Base-by-base conservation (phyloP, 1,139 yeast genomes). In the Sugiyamaella neomexicana region DNA sequence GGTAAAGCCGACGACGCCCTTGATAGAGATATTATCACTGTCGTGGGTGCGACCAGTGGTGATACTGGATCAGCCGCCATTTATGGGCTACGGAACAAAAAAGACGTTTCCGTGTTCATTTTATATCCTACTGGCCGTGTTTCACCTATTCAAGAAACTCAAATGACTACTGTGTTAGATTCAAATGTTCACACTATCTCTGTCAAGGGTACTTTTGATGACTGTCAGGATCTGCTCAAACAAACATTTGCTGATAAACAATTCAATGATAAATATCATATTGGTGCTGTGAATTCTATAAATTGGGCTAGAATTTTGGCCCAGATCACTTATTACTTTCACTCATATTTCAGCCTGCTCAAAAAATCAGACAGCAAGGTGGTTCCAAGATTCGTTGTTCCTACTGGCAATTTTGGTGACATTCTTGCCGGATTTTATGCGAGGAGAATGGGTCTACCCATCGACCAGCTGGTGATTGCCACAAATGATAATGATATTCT, bases 31-130 rank as follows among this genome's bases (percentile, higher is more conserved):
- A 81, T 82, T 59, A 79, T 93, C 65, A 93, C 99, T 39, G 99
- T 93, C 61, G 97, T 93, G 57, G 99, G 99, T 65, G 99, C 99
- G 44, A 93, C 99, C 27, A 88, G 96, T 53, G 99, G 99, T 66
- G 99, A 93, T 69, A 93, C 99, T 46, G 99, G 99, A 52, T 88
- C 97, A 48, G 99, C 99, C 52, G 99, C 99, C 59, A 93, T 93
- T 62, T 93, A 93, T 74, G 99, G 99, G 55, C 80, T 93, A 64
- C 81, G 99, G 75, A 95, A 95, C 69, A 93, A 93, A 75, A 87
- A 90, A 73, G 98, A 95, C 70, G 97, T 93, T 29, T 87, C 95
- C 40, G 99, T 93, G 32, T 95, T 93, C 72, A 93, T 93, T 61
- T 77, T 95, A 63, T 93, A 91, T 68, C 99, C 99, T 65, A 89